Evolutionary conservation across 2,329 filamentous ascomycete species (phyloP), one percentile per base, ranked within the genome.

Genomic region (Fusarium albidum): DNA sequence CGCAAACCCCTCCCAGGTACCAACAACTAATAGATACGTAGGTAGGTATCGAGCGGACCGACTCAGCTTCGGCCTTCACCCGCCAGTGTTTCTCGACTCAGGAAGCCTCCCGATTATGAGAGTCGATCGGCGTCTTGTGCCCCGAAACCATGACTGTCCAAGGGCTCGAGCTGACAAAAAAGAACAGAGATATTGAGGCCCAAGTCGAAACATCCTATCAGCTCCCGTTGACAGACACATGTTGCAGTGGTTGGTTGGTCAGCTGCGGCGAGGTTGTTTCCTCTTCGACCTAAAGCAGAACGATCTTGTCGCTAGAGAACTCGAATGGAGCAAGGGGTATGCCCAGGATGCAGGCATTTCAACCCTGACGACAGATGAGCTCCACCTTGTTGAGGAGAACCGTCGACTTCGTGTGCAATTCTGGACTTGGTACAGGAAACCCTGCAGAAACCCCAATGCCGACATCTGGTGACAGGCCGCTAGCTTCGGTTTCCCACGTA

Each of bases 211-310:
- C 12, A 48, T 38, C 49, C 38, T 54, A 50, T 46, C 17, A 31
- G 15, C 31, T 39, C 47, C n/a, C 32, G 12, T 18, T 12, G 13
- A 10, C 18, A 42, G 28, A 33, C 45, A 55, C 53, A 61, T 54
- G 53, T 10, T n/a, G 12, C 28, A n/a, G 31, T 61, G 49, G 41
- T 51, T 58, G 53, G 49, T 35, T 37, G 9, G 29, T 27, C 44
- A 45, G 25, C 38, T n/a, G 15, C 10, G 17, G 33, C 13, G 27
- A 12, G 3, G 38, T 18, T 15, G 14, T 25, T 17, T 38, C 15
- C 13, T 31, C 21, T 12, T 41, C 27, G 17, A 21, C 27, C 27
- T 18, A 33, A 48, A 40, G 21, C n/a, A 28, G 25, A 41, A 46
- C 28, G 37, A 17, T 11, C 27, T 42, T 25, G 17, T 34, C 10